phyloP scores from a whole-genome alignment of 768 basidiomycete genomes.

The Mycena belliarum region DNA sequence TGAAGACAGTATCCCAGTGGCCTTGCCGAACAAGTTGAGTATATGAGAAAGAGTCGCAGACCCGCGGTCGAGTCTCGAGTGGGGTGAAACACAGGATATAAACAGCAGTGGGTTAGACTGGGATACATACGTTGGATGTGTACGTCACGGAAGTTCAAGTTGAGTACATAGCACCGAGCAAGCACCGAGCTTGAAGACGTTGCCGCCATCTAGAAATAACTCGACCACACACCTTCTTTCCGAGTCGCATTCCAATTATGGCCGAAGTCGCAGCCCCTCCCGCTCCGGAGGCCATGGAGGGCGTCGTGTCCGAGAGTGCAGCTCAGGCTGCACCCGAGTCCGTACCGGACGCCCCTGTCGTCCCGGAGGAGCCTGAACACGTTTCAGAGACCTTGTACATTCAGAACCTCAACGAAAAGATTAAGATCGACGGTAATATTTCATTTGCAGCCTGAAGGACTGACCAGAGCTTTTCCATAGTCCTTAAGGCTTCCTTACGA shows the following conservation, averaged over 20 bases:
- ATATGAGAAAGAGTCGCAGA: too few relatives aligned
- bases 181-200: too few relatives aligned
- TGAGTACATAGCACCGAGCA: too few relatives aligned
- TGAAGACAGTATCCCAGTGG: too few relatives aligned
- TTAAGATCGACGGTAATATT: conserved; percentile 69
- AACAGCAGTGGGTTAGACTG: too few relatives aligned
- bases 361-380: conserved; percentile 40
- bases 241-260: conserved; percentile 26
- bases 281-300: conserved; percentile 33
- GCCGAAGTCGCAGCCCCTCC: conserved; percentile 33
- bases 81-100: too few relatives aligned
- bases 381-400: conserved; percentile 90
- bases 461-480: conserved; percentile 37
- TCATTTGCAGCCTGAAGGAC: conserved; percentile 5
- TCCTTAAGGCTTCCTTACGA: conserved; percentile 84
- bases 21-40: too few relatives aligned
- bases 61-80: too few relatives aligned
- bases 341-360: conserved; percentile 19
- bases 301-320: conserved; percentile 26
- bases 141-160: too few relatives aligned
- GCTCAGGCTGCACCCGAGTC: conserved; percentile 12
- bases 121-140: too few relatives aligned
- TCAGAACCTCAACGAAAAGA: conserved; percentile 95
- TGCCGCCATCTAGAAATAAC: neutral
- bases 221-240: neutral